A percentile compares a stretch with the other conserved stretches of the same genome.
These are phyloP conservation scores for Kipferlia bialata DNA, from an alignment of 78 protist species.

Conservation along the genomic window DNA sequence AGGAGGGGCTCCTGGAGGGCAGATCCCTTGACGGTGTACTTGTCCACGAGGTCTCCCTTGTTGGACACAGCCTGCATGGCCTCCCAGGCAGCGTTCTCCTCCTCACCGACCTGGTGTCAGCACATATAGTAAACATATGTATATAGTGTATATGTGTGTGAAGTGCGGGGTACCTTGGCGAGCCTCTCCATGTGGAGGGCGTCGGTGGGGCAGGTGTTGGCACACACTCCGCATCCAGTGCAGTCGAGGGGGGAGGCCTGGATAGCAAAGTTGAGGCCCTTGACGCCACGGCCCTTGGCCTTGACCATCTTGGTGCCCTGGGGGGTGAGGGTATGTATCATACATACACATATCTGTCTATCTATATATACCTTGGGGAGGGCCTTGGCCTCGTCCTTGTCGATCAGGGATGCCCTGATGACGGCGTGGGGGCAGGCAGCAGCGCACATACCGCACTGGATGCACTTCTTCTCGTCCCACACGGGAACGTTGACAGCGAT, in stretches of 20 bases:
- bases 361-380: constrained; percentile 31
- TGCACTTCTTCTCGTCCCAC: constrained; percentile 40
- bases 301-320: constrained; percentile 1
- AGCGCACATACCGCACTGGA: constrained; percentile 48
- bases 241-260: constrained; percentile 49
- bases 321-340: no score
- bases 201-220: constrained; percentile 43
- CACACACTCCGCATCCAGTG: constrained; percentile 51
- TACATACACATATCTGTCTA: no score
- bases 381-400: neutral
- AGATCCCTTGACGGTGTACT: constrained; percentile 34
- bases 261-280: constrained; percentile 21
- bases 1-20: constrained; percentile 51
- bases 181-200: constrained; percentile 31
- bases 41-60: constrained; percentile 28
- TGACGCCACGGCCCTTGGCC: constrained; percentile 29
- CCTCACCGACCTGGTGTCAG: neutral
- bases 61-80: constrained; percentile 14
- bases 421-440: constrained; percentile 51
- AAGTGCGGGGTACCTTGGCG: no score
- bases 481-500: constrained; percentile 29
- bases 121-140: no score
- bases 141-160: no score
- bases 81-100: constrained; percentile 36
- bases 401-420: constrained; percentile 41